A percentile compares a stretch with the other conserved stretches of the same genome.
Conservation (phyloP, 345 rosid genomes). For the Laguncularia racemosa region DNA sequence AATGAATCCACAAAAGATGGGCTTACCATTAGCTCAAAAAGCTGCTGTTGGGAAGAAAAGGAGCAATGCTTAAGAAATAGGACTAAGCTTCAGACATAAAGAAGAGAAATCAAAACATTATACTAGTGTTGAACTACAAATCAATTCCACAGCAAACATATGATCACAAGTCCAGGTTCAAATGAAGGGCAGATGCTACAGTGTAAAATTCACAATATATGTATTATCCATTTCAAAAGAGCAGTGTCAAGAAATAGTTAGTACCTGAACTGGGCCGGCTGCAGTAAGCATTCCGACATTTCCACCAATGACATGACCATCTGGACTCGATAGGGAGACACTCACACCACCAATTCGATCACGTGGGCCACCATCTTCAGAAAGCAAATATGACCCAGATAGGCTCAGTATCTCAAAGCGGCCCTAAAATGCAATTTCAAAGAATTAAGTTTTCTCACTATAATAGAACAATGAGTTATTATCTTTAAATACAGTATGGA, state of each 20-base stretch:
- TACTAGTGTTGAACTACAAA: too few species aligned
- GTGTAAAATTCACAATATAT: too few species aligned
- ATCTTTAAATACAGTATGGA: too few species aligned
- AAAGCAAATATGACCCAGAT: conserved; percentile 87
- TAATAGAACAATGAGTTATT: neutral
- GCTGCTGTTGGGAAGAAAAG: too few species aligned
- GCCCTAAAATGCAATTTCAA: conserved; percentile 52
- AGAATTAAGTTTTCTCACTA: conserved; percentile 15
- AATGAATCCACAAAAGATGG: too few species aligned
- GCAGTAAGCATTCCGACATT: conserved; percentile 77
- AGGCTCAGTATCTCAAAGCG: conserved; percentile 87
- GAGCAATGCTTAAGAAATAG: too few species aligned
- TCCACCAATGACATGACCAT: conserved; percentile 92
- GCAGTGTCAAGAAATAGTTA: conserved; percentile 1
- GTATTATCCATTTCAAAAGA: neutral
- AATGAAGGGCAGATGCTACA: too few species aligned
- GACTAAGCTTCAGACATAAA: too few species aligned
- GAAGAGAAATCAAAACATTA: too few species aligned
- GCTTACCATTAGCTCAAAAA: too few species aligned
- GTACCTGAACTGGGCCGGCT: conserved; percentile 78
- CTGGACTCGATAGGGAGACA: conserved; percentile 86
- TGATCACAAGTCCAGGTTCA: too few species aligned
- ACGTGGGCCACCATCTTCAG: conserved; percentile 79
- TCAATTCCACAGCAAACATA: too few species aligned
- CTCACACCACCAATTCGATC: conserved; percentile 86